A percentile compares a stretch with the other conserved stretches of the same genome.
Conservation (phyloP, 2,329 filamentous ascomycete genomes). For the Aspergillus carbonarius region DNA sequence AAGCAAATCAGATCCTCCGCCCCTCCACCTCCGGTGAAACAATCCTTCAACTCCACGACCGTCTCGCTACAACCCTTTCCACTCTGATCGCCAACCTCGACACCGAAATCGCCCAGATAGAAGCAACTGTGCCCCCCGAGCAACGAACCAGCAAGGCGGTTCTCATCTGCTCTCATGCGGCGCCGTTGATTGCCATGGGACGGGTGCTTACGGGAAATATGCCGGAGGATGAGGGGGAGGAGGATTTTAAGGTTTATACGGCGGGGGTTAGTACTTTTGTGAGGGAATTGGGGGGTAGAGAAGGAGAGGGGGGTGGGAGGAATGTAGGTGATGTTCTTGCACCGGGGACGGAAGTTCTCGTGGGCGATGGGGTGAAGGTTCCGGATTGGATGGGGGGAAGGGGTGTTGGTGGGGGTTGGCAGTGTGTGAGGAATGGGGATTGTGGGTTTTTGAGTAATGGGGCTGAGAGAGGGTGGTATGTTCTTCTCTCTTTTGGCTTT, state of each 20-base stretch:
- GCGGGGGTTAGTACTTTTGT: constrained; percentile 73
- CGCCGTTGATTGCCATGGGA: constrained; percentile 82
- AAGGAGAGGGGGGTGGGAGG: constrained; percentile 29
- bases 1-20: constrained; percentile 56
- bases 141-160: constrained; percentile 59
- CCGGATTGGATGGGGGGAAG: constrained; percentile 57
- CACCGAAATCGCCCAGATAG: constrained; percentile 1
- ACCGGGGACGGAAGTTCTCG: constrained; percentile 30
- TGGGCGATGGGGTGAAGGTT: constrained; percentile 18
- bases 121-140: constrained; percentile 49
- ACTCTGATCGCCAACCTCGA: constrained; percentile 41
- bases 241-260: constrained; percentile 84
- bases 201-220: constrained; percentile 75
- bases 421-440: constrained; percentile 76
- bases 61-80: constrained; percentile 68
- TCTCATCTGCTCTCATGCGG: constrained; percentile 85
- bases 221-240: constrained; percentile 67
- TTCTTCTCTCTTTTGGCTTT: constrained; percentile 23
- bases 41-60: constrained; percentile 74
- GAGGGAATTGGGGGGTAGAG: constrained; percentile 40
- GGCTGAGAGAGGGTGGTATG: constrained; percentile 84
- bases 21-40: constrained; percentile 77
- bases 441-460: constrained; percentile 78
- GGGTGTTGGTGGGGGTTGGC: constrained; percentile 75
- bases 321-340: constrained; percentile 23